A percentile compares a stretch with the other conserved stretches of the same genome.
phyloP scores from a whole-genome alignment of 768 basidiomycete genomes.

The Collybia sp. region DNA sequence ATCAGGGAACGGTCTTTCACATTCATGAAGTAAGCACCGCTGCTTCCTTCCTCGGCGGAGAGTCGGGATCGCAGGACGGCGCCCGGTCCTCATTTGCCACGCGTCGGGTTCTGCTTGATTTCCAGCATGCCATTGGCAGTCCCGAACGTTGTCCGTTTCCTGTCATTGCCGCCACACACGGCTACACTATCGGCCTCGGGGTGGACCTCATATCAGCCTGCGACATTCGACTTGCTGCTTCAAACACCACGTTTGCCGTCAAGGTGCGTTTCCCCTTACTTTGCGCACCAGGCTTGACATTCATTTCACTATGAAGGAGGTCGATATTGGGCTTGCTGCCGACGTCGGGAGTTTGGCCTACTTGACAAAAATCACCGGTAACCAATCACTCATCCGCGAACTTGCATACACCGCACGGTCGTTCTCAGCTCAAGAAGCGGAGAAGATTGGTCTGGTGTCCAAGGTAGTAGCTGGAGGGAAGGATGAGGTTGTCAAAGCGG shows the following conservation, averaged over 20 bases:
- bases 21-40: conserved; percentile 20
- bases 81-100: conserved; percentile 48
- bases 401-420: conserved; percentile 68
- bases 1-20: no score
- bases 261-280: conserved; percentile 55
- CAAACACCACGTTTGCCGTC: conserved; percentile 61
- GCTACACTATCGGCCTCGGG: conserved; percentile 69
- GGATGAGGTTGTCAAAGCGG: conserved; percentile 61
- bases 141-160: conserved; percentile 71
- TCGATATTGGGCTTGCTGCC: conserved; percentile 82
- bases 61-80: conserved; percentile 31
- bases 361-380: conserved; percentile 73
- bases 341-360: conserved; percentile 86
- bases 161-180: conserved; percentile 80
- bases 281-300: conserved; percentile 43
- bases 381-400: conserved; percentile 68
- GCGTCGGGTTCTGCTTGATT: conserved; percentile 43
- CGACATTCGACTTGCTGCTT: conserved; percentile 74
- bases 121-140: conserved; percentile 69
- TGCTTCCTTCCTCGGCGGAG: conserved; percentile 18
- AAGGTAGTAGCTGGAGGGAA: conserved; percentile 61
- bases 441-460: conserved; percentile 69
- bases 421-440: conserved; percentile 70
- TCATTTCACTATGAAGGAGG: conserved; percentile 58
- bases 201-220: conserved; percentile 73